Conservation (phyloP, 768 basidiomycete genomes). For the Collybia sordida region DNA sequence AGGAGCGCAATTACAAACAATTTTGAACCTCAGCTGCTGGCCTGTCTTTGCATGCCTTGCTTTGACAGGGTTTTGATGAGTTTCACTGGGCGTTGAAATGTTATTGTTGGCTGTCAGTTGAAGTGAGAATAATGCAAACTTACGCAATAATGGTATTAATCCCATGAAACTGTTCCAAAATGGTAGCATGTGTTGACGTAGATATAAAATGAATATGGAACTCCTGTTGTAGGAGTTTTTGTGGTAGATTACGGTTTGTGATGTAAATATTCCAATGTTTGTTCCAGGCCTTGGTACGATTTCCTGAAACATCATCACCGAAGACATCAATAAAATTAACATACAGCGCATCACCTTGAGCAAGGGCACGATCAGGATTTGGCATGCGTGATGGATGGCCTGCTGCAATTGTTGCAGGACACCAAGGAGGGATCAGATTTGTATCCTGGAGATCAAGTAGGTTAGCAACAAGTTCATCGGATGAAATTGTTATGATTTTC, state of each 20-base stretch:
- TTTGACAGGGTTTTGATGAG: slow-evolving; percentile 27
- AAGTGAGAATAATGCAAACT: slow-evolving; percentile 6
- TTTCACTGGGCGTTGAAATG: slow-evolving; percentile 19
- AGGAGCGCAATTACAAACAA: slow-evolving; percentile 25
- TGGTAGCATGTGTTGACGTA: slow-evolving; percentile 33
- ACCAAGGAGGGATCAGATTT: slow-evolving; percentile 20
- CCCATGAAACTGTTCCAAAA: slow-evolving; percentile 36
- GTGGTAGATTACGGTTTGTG: slow-evolving; percentile 33
- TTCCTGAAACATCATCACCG: slow-evolving; percentile 44
- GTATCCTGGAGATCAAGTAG: slow-evolving; percentile 17
- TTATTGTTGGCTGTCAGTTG: too few species aligned
- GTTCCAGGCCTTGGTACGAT: slow-evolving; percentile 43
- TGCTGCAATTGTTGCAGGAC: slow-evolving; percentile 9
- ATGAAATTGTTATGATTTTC: slow-evolving; percentile 10
- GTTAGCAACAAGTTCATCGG: slow-evolving; percentile 14
- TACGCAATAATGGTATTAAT: slow-evolving; percentile 32
- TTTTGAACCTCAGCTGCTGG: slow-evolving; percentile 19
- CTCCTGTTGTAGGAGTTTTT: slow-evolving; percentile 32
- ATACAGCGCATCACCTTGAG: slow-evolving; percentile 28
- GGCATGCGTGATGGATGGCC: slow-evolving; percentile 28
- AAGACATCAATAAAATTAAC: slow-evolving; percentile 30
- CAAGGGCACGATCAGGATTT: slow-evolving; percentile 28
- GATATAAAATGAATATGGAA: slow-evolving; percentile 37
- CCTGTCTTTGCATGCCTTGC: slow-evolving; percentile 26
- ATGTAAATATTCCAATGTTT: slow-evolving; percentile 44